Conservation (phyloP, 2,329 filamentous ascomycete genomes). For the Fusarium sp. region DNA sequence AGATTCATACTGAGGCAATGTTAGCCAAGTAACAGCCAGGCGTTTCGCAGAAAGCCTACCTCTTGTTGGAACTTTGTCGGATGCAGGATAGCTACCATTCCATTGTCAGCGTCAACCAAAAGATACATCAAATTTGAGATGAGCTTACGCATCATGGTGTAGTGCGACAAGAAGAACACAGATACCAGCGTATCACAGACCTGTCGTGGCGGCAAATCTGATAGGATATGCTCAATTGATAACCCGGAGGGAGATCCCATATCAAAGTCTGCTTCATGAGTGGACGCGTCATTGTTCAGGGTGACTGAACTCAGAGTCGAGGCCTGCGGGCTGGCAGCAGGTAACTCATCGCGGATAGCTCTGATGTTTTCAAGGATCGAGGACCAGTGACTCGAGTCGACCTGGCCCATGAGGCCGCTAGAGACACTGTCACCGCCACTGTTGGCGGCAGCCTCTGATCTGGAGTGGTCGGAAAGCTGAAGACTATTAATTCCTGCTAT, state of each 20-base stretch:
- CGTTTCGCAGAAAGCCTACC: neutral
- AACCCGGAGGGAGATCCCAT: neutral
- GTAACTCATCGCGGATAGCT: constrained; percentile 47
- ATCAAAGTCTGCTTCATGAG: neutral
- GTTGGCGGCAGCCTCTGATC: fast-evolving
- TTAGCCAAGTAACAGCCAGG: neutral
- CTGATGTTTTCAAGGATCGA: constrained; percentile 51
- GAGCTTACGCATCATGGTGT: constrained; percentile 41
- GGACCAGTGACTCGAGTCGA: constrained; percentile 49
- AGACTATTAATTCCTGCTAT: fast-evolving
- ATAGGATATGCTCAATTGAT: constrained; percentile 31
- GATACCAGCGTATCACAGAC: constrained; percentile 47
- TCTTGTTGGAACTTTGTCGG: constrained; percentile 45
- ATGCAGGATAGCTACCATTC: constrained; percentile 38
- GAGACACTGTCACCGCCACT: fast-evolving
- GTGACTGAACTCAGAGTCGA: neutral
- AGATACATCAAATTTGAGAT: fast-evolving
- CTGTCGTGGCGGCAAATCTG: constrained; percentile 36
- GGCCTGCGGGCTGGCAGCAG: neutral
- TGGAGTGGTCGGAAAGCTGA: fast-evolving
- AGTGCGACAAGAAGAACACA: constrained; percentile 44
- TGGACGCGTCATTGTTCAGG: fast-evolving
- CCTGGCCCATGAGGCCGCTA: constrained; percentile 11
- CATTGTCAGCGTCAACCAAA: fast-evolving
- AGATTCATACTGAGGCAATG: constrained; percentile 49